A percentile compares a stretch with the other conserved stretches of the same genome.
phyloP scores from a whole-genome alignment of 805 yeast genomes.

The Kodamaea sagamina region DNA sequence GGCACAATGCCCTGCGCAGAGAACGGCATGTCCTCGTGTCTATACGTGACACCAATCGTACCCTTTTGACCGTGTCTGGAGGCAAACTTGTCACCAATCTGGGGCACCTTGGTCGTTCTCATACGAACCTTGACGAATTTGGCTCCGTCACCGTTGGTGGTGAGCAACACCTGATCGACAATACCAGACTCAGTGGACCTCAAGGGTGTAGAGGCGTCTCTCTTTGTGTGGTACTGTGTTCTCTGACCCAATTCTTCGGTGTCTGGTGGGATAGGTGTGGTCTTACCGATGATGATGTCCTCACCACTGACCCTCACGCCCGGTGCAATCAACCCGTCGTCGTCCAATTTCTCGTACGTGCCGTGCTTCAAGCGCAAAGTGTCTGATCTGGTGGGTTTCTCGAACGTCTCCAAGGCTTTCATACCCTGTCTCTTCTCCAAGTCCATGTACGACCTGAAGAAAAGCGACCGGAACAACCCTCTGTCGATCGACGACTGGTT shows the following conservation, averaged over 20 bases:
- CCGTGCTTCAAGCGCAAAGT: constrained; percentile 96
- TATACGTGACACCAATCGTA: constrained; percentile 97
- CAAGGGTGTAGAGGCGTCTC: constrained; percentile 97
- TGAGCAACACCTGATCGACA: constrained; percentile 94
- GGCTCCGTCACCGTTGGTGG: constrained; percentile 98
- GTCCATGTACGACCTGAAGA: constrained; percentile 97
- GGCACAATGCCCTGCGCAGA: constrained; percentile 95
- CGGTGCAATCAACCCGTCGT: constrained; percentile 96
- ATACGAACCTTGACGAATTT: constrained; percentile 97
- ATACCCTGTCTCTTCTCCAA: constrained; percentile 98
- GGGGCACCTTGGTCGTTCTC: constrained; percentile 98
- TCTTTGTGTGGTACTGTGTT: constrained; percentile 95
- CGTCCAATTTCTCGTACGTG: constrained; percentile 96
- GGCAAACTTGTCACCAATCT: constrained; percentile 98
- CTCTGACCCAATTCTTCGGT: constrained; percentile 98
- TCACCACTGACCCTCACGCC: constrained; percentile 99
- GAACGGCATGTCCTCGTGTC: constrained; percentile 99
- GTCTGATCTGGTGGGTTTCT: constrained; percentile 92
- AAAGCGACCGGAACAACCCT: constrained; percentile 92
- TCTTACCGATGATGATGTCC: constrained; percentile 97
- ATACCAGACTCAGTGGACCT: constrained; percentile 97
- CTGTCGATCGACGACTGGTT: constrained; percentile 96
- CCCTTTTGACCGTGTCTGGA: constrained; percentile 99
- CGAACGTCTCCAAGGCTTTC: constrained; percentile 97
- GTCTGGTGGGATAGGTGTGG: constrained; percentile 99